Base-by-base conservation (phyloP, 2,329 filamentous ascomycete genomes). In the Cercospora citrullina region DNA sequence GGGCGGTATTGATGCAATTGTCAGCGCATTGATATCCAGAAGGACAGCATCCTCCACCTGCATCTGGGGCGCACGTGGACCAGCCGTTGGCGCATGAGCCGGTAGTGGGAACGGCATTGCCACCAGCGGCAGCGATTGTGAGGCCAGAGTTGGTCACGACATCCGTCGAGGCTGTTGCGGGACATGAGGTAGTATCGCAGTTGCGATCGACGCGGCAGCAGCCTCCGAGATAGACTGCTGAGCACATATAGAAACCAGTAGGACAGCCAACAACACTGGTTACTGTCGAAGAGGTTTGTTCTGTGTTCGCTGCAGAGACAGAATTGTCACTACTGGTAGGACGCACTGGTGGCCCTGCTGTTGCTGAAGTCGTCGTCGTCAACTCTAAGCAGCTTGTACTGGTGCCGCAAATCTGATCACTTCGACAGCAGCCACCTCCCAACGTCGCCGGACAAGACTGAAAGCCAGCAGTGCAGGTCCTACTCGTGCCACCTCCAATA, bases 171-270 rank as follows among this genome's bases (percentile, higher is more conserved):
- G 84, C 78, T 0, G 84, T 81, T 0, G 87, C 80, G 0, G 92
- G 91, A 75, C 94, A 98, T 6, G 90, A 91, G 0, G 91, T 91
- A 0, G 89, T 90, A 68, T 90, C 87, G 80, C 94, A 98, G 80
- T 96, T 87, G 21, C 94, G 88, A 1, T 93, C 94, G 0, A 92
- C 93, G 66, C 91, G 91, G 81, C 94, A 98, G 82, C 94, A 98
- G 21, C 93, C 93, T 14, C 91, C 93, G 1, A 86, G 83, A 68
- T 94, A 92, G 68, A 89, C 89, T 1, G 94, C 94, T 2, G 90
- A 87, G 79, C 94, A 98, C 61, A 92, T 90, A 79, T 98, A 98
- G 83, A 94, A 98, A 2, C 94, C 94, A 0, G 90, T 94, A 0
- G 94, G 94, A 74, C 94, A 98, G 73, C 85, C 75, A 8, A 78